Percentiles rank a stretch among this genome's conserved stretches.
Evolutionary conservation across 2,329 filamentous ascomycete genomes (phyloP).

Genomic region (Pseudocercospora fuligena): DNA sequence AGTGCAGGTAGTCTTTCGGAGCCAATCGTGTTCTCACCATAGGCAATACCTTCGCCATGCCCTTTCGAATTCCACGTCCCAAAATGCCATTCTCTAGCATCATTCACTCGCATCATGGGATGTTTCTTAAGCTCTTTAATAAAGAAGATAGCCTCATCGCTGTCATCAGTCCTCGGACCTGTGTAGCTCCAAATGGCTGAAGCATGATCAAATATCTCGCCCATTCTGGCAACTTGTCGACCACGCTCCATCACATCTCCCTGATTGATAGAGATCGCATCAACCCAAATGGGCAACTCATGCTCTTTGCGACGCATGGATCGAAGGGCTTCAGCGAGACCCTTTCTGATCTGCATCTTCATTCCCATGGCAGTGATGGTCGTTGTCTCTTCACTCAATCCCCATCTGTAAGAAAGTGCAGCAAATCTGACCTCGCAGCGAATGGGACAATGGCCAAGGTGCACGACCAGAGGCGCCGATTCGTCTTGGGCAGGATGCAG

Average conservation of each 20-base stretch:
- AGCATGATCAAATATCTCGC: slow-evolving; percentile 9
- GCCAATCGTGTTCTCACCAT: slow-evolving; percentile 11
- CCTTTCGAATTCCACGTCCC: slow-evolving; percentile 9
- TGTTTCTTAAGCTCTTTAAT: slow-evolving; percentile 12
- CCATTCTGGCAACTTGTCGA: slow-evolving; percentile 15
- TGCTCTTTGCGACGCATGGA: background rate
- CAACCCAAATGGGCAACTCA: slow-evolving; percentile 12
- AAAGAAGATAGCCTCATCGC: slow-evolving; percentile 13
- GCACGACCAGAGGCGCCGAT: slow-evolving; percentile 9
- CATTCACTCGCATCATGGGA: slow-evolving; percentile 19
- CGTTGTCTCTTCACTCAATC: background rate
- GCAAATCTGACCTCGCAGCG: slow-evolving; percentile 17
- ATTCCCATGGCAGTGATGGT: slow-evolving; percentile 7
- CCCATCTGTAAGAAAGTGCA: slow-evolving; percentile 23
- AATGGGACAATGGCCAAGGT: slow-evolving; percentile 18
- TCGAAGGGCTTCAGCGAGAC: slow-evolving; percentile 2
- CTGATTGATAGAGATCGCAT: slow-evolving; percentile 18
- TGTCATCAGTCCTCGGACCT: slow-evolving; percentile 16
- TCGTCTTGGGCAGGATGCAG: slow-evolving; percentile 1
- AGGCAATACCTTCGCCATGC: background rate
- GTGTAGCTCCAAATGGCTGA: slow-evolving; percentile 10
- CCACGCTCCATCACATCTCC: slow-evolving; percentile 11
- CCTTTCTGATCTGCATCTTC: slow-evolving; percentile 3
- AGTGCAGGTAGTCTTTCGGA: background rate
- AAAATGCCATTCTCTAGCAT: slow-evolving; percentile 20